These are phyloP conservation scores for Senna siamea DNA, from an alignment of 306 rosid genomes.

Conservation along the genomic window DNA sequence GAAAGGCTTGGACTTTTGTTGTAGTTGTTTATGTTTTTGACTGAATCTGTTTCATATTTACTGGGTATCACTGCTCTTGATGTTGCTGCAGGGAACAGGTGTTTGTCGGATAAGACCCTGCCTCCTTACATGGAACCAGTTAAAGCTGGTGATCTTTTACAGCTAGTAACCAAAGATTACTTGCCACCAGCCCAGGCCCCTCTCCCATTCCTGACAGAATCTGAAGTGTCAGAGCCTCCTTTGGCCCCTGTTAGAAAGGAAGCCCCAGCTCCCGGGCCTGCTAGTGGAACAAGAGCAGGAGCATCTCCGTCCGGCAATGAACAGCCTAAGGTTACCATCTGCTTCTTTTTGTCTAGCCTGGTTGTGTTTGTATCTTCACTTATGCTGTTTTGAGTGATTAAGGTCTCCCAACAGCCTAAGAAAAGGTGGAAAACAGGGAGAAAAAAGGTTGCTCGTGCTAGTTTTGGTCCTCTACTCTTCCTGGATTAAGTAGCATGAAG, in stretches of 20 bases:
- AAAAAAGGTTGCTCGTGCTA: slow-evolving; percentile 1
- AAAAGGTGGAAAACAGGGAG: background rate
- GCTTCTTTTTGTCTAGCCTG: slow-evolving; percentile 47
- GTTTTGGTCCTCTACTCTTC: slow-evolving; percentile 29
- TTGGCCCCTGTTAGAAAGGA: slow-evolving; percentile 30
- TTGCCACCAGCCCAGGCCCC: slow-evolving; percentile 75
- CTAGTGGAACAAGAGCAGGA: slow-evolving; percentile 21
- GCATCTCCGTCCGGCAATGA: slow-evolving; percentile 43
- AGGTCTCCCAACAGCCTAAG: background rate
- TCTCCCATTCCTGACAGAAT: slow-evolving; percentile 46
- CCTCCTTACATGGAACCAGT: slow-evolving; percentile 65
- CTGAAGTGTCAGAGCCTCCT: slow-evolving; percentile 69
- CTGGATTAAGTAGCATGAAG: slow-evolving; percentile 36
- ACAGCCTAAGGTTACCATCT: slow-evolving; percentile 50
- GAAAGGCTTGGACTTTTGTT: background rate
- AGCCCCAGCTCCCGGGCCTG: slow-evolving; percentile 35
- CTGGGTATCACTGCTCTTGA: slow-evolving; percentile 32
- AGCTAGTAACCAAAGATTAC: background rate
- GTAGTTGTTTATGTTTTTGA: background rate
- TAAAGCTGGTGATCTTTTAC: slow-evolving; percentile 46
- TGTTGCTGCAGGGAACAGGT: slow-evolving; percentile 64
- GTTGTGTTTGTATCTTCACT: slow-evolving; percentile 53
- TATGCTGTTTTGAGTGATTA: slow-evolving; percentile 29
- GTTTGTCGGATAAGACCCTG: slow-evolving; percentile 33
- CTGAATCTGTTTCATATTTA: background rate